Evolutionary conservation across 192 early-diverging fungal genomes (phyloP), one percentile per base, ranked within the genome.

Genomic region (Nowakowskiella sp.): DNA sequence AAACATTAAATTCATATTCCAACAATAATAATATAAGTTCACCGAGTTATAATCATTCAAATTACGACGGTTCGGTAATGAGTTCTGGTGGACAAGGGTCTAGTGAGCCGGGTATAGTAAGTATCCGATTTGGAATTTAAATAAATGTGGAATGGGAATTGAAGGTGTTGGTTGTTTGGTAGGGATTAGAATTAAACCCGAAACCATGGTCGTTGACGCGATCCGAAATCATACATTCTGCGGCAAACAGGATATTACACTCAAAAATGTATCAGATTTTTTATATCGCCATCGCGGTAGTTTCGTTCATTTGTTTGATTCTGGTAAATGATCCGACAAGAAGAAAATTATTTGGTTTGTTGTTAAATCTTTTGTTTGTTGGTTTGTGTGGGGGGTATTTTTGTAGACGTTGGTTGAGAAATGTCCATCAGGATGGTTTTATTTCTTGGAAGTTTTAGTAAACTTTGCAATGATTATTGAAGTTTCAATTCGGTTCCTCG

Each of bases 191-290:
- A n/a, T n/a, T n/a, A n/a, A n/a, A n/a, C n/a, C n/a, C n/a, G n/a
- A n/a, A n/a, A n/a, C n/a, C n/a, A n/a, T n/a, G n/a, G n/a, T n/a
- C n/a, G n/a, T n/a, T n/a, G n/a, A n/a, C n/a, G n/a, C n/a, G n/a
- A n/a, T n/a, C n/a, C n/a, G 80, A 82, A 53, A 52, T 79, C 21
- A 44, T 80, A 31, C 68, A 64, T 8, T 74, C 71, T 19, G 67
- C 74, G 3, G 77, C 81, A 42, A 80, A 80, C 61, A 64, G 78
- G 10, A 61, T 83, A 22, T 51, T 83, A 36, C 75, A 80, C 53
- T 83, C 81, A n/a, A 57, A 49, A 30, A 68, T 70, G 49, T 83
- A 83, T 69, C 67, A 68, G 42, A 60, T 58, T 44, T 72, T 78
- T 48, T 83, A 83, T 55, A 48, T 65, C 6, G 46, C 16, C 0